A percentile compares a stretch with the other conserved stretches of the same genome.
Evolutionary conservation across 345 rosid species (phyloP).

Genomic region (Brassica carinata): DNA sequence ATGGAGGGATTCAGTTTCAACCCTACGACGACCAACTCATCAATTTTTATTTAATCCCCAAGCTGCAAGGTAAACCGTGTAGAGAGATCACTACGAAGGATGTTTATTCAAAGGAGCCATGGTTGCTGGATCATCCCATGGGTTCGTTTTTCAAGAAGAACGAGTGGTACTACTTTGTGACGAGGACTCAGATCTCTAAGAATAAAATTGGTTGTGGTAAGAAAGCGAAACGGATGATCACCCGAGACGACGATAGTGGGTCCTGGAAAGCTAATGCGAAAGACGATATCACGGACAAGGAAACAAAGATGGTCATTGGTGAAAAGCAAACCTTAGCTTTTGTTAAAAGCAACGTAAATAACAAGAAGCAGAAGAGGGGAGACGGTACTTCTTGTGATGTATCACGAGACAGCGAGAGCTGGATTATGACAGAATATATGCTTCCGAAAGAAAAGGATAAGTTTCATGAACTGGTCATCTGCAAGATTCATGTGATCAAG

Average conservation of each 20-base stretch:
- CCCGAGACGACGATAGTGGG: neutral
- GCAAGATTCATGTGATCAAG: neutral
- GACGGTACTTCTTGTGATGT: neutral
- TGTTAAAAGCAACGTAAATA: neutral
- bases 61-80: neutral
- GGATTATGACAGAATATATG: conserved; percentile 21
- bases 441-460: neutral
- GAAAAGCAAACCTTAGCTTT: neutral
- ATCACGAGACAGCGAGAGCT: too few species aligned
- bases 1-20: neutral
- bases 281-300: neutral
- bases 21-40: neutral
- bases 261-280: neutral
- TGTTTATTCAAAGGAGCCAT: conserved; percentile 11
- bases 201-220: neutral
- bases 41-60: neutral
- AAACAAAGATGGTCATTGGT: neutral
- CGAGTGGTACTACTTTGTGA: conserved; percentile 4
- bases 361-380: neutral
- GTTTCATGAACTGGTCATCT: neutral
- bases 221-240: neutral
- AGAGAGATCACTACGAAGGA: neutral
- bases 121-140: neutral
- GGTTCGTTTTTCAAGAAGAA: neutral
- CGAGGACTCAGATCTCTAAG: neutral